These are phyloP conservation scores for Termitomyces heimii DNA, from an alignment of 768 basidiomycete species.

Conservation along the genomic window DNA sequence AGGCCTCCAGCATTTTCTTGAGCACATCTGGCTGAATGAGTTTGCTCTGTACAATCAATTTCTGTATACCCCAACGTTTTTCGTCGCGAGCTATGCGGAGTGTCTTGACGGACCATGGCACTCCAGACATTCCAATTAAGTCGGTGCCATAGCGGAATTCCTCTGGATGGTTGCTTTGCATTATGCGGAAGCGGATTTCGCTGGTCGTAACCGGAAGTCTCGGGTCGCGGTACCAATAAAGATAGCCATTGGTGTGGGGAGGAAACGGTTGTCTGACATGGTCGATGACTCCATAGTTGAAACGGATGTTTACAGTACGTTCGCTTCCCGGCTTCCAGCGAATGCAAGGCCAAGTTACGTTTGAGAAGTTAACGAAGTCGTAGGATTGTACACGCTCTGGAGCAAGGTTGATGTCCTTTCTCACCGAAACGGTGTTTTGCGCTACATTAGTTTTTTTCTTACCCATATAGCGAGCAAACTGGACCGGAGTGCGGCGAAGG, in stretches of 20 bases:
- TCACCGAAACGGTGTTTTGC: neutral
- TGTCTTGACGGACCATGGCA: neutral
- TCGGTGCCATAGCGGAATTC: neutral
- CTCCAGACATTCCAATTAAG: neutral
- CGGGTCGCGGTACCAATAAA: slow-evolving; percentile 1
- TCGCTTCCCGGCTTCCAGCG: neutral
- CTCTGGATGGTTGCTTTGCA: neutral
- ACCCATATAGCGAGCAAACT: neutral
- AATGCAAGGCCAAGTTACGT: neutral
- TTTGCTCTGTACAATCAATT: neutral
- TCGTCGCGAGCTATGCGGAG: neutral
- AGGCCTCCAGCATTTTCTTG: neutral
- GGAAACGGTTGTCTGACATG: neutral
- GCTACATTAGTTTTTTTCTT: neutral
- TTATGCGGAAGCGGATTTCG: neutral
- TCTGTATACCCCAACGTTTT: neutral
- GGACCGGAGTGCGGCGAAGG: neutral
- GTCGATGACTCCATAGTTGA: neutral
- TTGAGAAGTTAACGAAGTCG: neutral
- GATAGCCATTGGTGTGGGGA: neutral
- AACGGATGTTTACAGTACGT: neutral
- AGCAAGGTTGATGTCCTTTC: neutral
- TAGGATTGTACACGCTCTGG: neutral
- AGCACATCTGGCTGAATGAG: neutral
- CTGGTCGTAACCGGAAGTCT: neutral